phyloP scores from a whole-genome alignment of 2,329 filamentous ascomycete genomes.

The Colletotrichum sp. region DNA sequence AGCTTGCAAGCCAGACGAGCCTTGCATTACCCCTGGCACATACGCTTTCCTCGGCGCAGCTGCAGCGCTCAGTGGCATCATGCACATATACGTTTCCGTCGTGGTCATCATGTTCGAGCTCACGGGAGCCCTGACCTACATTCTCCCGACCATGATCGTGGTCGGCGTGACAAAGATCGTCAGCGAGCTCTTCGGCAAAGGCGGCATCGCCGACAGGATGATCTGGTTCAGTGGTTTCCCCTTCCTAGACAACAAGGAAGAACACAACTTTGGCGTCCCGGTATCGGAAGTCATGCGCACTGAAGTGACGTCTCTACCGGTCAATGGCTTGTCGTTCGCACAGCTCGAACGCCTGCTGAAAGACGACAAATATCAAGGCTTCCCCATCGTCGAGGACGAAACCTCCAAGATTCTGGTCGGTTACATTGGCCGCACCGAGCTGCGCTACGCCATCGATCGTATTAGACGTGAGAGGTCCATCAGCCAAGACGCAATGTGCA shows the following conservation, averaged over 20 bases:
- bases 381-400: conserved; percentile 83
- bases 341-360: conserved; percentile 77
- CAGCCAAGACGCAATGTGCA: conserved; percentile 73
- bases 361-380: conserved; percentile 87
- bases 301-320: conserved; percentile 75
- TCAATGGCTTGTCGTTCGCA: conserved; percentile 75
- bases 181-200: conserved; percentile 88
- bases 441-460: conserved; percentile 88
- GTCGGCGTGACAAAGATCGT: conserved; percentile 96
- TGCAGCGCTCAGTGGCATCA: conserved; percentile 91
- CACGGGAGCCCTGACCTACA: conserved; percentile 96
- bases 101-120: conserved; percentile 99
- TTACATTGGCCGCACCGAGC: conserved; percentile 90
- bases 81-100: conserved; percentile 96
- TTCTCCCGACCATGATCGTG: conserved; percentile 98
- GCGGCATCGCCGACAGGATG: conserved; percentile 96
- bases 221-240: conserved; percentile 99
- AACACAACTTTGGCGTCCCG: conserved; percentile 93
- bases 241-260: conserved; percentile 96
- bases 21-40: conserved; percentile 96
- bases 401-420: conserved; percentile 77
- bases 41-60: conserved; percentile 95
- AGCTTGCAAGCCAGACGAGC: conserved; percentile 86
- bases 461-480: conserved; percentile 73
- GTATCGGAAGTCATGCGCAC: conserved; percentile 90